These are phyloP conservation scores for Grigorovia yakushimaensis DNA, from an alignment of 805 yeast species.

Conservation along the genomic window DNA sequence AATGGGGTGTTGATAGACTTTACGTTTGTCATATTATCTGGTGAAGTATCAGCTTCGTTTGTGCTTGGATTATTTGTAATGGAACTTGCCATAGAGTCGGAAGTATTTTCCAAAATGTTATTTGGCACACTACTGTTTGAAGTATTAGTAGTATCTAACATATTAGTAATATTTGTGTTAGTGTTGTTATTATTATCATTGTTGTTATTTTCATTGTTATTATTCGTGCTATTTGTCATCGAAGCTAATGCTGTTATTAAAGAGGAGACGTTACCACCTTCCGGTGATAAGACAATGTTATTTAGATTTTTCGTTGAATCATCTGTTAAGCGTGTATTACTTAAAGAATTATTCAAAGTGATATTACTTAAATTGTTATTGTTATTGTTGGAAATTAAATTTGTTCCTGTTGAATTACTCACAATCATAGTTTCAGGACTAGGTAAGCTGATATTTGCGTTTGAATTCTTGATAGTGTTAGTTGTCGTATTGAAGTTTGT, in stretches of 20 bases:
- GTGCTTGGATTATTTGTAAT: not conserved
- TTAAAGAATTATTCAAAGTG: not conserved
- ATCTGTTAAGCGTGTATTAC: not conserved
- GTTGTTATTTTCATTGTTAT: not conserved
- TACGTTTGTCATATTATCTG: not conserved
- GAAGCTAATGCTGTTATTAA: constrained; percentile 11
- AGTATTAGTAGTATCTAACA: not conserved
- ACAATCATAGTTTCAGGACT: not conserved
- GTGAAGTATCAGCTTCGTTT: not conserved
- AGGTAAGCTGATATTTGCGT: not conserved
- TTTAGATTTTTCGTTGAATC: not conserved
- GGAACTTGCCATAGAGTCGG: not conserved
- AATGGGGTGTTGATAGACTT: not conserved
- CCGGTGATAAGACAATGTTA: not conserved
- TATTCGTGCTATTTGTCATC: constrained; percentile 1
- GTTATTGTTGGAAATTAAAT: not conserved
- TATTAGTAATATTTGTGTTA: not conserved
- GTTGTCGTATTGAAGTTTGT: no score
- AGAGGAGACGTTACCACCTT: constrained; percentile 13
- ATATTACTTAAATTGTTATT: not conserved
- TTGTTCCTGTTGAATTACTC: not conserved
- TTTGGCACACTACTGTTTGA: not conserved
- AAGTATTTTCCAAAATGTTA: not conserved
- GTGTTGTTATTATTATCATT: not conserved
- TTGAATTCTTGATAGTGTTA: not conserved